These are phyloP conservation scores for Cordia subcordata DNA, from an alignment of 257 asterid genomes.

Conservation along the genomic window DNA sequence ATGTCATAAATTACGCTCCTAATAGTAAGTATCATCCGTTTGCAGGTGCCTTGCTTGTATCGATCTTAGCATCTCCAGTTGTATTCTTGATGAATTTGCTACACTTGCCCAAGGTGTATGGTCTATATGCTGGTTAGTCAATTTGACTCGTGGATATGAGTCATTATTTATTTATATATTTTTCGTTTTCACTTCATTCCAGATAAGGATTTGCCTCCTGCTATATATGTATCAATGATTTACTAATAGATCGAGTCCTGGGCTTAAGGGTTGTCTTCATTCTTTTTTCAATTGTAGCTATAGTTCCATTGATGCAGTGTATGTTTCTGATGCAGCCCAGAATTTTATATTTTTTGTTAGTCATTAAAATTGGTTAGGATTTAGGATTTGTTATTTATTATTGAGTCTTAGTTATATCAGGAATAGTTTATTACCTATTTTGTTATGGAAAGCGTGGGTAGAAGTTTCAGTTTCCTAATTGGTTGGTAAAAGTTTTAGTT, in stretches of 20 bases:
- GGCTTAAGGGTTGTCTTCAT: background rate
- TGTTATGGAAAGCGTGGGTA: too few species aligned
- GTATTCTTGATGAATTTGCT: slow-evolving; percentile 50
- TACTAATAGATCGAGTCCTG: background rate
- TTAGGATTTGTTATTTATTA: too few species aligned
- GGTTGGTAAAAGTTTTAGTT: too few species aligned
- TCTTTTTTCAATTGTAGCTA: background rate
- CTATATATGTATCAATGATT: background rate
- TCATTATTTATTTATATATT: background rate
- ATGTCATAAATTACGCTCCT: slow-evolving; percentile 10
- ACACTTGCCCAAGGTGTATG: slow-evolving; percentile 67
- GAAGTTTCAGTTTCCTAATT: too few species aligned
- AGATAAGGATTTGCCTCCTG: background rate
- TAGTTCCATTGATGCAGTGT: too few species aligned
- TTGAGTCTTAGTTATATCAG: too few species aligned
- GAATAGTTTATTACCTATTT: too few species aligned
- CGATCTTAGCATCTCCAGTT: slow-evolving; percentile 74
- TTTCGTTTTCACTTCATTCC: background rate
- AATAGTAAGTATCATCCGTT: slow-evolving; percentile 3
- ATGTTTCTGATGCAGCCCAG: too few species aligned
- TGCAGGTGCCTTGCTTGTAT: slow-evolving; percentile 73
- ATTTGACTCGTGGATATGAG: slow-evolving; percentile 3
- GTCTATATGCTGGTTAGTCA: slow-evolving; percentile 66
- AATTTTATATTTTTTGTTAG: too few species aligned
- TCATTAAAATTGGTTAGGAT: too few species aligned